These are phyloP conservation scores for Perkinsus marinus DNA, from an alignment of 169 alveolate species.

Conservation along the genomic window DNA sequence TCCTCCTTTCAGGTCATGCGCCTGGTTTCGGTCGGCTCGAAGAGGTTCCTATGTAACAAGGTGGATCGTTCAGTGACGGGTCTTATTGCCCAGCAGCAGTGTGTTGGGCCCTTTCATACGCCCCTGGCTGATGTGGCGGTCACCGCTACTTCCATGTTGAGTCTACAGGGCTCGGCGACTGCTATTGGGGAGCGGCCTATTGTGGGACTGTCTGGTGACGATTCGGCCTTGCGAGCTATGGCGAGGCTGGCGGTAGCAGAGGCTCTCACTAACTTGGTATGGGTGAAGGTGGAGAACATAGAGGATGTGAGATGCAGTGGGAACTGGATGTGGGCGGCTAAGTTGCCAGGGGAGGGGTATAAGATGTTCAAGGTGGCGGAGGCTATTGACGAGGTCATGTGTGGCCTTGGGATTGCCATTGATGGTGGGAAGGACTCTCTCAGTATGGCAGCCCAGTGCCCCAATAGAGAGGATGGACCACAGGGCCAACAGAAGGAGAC, in stretches of 20 bases:
- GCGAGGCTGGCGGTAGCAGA: conserved; percentile 28
- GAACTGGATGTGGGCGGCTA: conserved; percentile 41
- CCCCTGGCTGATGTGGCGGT: conserved; percentile 28
- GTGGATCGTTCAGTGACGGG: conserved; percentile 38
- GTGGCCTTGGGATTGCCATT: conserved; percentile 22
- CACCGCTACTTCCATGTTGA: conserved; percentile 12
- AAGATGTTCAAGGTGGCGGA: conserved; percentile 24
- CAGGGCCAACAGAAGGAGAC: conserved; percentile 10
- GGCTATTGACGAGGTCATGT: conserved; percentile 16
- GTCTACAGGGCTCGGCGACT: conserved; percentile 11
- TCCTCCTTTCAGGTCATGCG: conserved; percentile 7
- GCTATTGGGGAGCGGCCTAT: conserved; percentile 41
- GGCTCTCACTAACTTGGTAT: conserved; percentile 28
- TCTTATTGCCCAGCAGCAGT: conserved; percentile 35
- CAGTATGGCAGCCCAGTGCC: conserved; percentile 6
- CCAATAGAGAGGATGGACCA: not conserved
- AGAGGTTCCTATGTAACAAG: conserved; percentile 28
- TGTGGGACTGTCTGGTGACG: conserved; percentile 21
- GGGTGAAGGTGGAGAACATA: conserved; percentile 7
- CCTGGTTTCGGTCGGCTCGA: conserved; percentile 24
- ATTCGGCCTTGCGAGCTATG: conserved; percentile 4
- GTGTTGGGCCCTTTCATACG: conserved; percentile 5
- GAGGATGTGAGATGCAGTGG: conserved; percentile 14
- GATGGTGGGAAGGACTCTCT: conserved; percentile 32
- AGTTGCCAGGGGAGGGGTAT: conserved; percentile 23